These are phyloP conservation scores for Aspergillus novoparasiticus DNA, from an alignment of 2,329 filamentous ascomycete species.

Conservation along the genomic window DNA sequence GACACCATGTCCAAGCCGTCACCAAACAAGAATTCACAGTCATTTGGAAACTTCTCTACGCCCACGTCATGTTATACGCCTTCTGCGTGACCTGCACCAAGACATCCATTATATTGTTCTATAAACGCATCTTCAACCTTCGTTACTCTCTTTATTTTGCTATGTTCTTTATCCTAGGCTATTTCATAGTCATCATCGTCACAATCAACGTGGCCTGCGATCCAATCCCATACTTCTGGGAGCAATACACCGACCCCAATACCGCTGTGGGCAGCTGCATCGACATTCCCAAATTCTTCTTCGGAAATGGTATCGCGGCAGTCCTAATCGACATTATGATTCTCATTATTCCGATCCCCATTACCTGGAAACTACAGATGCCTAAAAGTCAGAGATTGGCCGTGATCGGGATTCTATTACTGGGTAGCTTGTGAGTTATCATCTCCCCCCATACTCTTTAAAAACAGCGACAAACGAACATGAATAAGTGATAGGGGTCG, in stretches of 20 bases:
- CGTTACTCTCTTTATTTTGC: background rate
- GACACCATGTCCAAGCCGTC: background rate
- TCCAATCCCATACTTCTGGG: slow-evolving; percentile 2
- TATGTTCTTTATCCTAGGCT: slow-evolving; percentile 1
- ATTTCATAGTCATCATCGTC: slow-evolving; percentile 1
- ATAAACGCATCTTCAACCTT: slow-evolving; percentile 4
- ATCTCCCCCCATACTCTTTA: background rate
- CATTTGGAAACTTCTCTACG: slow-evolving; percentile 7
- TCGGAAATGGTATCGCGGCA: slow-evolving; percentile 1
- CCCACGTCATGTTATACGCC: slow-evolving; percentile 6
- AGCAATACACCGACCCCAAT: background rate
- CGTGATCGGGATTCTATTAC: background rate
- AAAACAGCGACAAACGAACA: background rate
- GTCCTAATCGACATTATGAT: background rate
- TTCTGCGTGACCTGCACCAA: slow-evolving; percentile 7
- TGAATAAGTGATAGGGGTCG: background rate
- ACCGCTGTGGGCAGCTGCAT: background rate
- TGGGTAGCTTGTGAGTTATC: slow-evolving; percentile 2
- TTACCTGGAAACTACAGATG: slow-evolving; percentile 5
- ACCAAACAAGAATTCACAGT: background rate
- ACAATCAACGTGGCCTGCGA: background rate
- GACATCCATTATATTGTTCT: slow-evolving; percentile 7
- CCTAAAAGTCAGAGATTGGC: background rate
- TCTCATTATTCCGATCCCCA: background rate
- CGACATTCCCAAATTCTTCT: slow-evolving; percentile 2